Base-by-base conservation (phyloP, 2,329 filamentous ascomycete genomes). In the Cercospora sp. region DNA sequence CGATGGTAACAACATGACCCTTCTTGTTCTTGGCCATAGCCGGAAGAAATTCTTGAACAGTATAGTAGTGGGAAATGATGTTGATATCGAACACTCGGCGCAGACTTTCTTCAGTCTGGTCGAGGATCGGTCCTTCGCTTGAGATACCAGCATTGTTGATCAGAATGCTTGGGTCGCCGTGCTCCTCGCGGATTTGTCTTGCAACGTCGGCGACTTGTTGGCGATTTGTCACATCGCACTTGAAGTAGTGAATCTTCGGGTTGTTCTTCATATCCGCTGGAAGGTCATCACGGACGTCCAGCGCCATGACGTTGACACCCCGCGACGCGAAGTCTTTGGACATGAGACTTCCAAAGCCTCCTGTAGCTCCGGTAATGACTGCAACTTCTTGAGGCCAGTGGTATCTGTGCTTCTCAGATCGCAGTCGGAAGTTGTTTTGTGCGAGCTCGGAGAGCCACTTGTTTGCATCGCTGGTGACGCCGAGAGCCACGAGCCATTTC, bases 1-100 rank as follows among this genome's bases (percentile, higher is more conserved):
- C 85, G 13, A 88, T 80, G 0, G 85, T 86, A 10, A 89, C 80
- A 31, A 88, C 79, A 69, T 88, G 86, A 2, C 86, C 87, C 70
- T 86, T 85, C 70, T 85, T 83, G 18, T 78, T 76, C 55, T 74
- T 72, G 23, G 86, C 73, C 84, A 87, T 87, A 60, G 78, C 77
- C 0, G 85, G 85, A 33, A 87, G 71, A 75, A 87, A 86, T 69
- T 84, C 83, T 62, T 82, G 80, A 9, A 84, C 81, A 66, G 80
- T 83, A 66, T 81, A 80, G 75, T 82, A 86, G 72, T 86, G 84
- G 20, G 81, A 79, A 58, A 87, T 78, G 8, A 82, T 78, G 75
- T 87, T 87, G 65, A 86, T 83, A 66, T 84, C 82, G 70, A 86
- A 85, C 7, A 84, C 83, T 67, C 80, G 80, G 12, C 80, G 77